Evolutionary conservation across 805 yeast genomes (phyloP), one percentile per base, ranked within the genome.

Genomic region (Metschnikowia picachoensis): DNA sequence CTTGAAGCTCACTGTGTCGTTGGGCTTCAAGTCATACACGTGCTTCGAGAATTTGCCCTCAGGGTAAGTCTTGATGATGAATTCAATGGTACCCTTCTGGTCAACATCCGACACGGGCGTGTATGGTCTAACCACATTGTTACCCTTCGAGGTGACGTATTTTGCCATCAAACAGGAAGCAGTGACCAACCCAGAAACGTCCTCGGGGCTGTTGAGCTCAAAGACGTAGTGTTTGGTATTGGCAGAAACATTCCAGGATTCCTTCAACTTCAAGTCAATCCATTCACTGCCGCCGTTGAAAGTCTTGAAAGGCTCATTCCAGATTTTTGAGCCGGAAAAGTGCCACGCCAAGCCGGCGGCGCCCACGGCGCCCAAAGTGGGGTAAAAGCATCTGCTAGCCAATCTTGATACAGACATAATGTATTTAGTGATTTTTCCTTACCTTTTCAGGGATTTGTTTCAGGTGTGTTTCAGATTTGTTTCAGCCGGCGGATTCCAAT

Each of bases 1-100:
- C 76, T 90, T 92, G 78, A 94, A 86, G 9, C 96, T 71, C 46
- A 94, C 77, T 42, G 90, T 80, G 60, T 94, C 98, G 60, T 85
- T 79, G 50, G 78, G 80, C 67, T 85, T 82, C 64, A 92, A 79
- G 49, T 68, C 68, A 65, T 77, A 79, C 48, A 89, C 68, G 70
- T 88, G 94, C 61, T 73, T 73, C 44, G 92, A 79, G 80, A 90
- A 82, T 71, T 87, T 85, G 60, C 98, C 97, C 46, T 76, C 79
- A 42, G 83, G 85, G 73, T 94, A 94, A 52, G 74, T 79, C 79
- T 94, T 94, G 70, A 94, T 76, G 49, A 91, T 79, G 55, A 94
- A 78, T 49, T 87, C 87, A 57, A 95, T 72, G 43, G 77, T 64
- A 41, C 99, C 99, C 66, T 77, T 77, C 50, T 77, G 73, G 47